Evolutionary conservation across 192 early-diverging fungal genomes (phyloP), one percentile per base, ranked within the genome.

Genomic region (Dispira simplex): DNA sequence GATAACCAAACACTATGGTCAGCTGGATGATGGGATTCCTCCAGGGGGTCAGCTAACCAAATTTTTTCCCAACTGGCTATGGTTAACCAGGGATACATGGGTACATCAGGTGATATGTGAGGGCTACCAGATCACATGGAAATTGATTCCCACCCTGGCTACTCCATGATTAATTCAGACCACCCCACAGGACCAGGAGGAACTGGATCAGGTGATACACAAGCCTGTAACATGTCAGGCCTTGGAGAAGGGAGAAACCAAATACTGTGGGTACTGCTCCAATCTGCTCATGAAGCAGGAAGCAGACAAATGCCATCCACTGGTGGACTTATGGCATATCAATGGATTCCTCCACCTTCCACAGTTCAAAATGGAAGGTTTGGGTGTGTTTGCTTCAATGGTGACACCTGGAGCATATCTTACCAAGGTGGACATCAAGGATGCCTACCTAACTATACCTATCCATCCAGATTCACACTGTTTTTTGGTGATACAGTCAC

Each of bases 391-490:
- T 25, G 25, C 16, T 9, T 20, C 9, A 11, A 9, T 55, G 20
- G 53, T 55, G 10, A 9, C 9, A 10, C 53, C 53, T 9, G 53
- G 53, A 16, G 10, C 25, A 55, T 25, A 16, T 55, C 11, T 11
- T 10, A n/a, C n/a, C n/a, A n/a, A n/a, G n/a, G n/a, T n/a, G n/a
- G n/a, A n/a, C n/a, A n/a, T n/a, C n/a, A n/a, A n/a, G n/a, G n/a
- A n/a, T n/a, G n/a, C n/a, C n/a, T n/a, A n/a, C n/a, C n/a, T n/a
- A n/a, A n/a, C n/a, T 21, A 25, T 55, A 11, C 53, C 53, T 13
- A 55, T 55, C 53, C 21, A 55, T 25, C 53, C 11, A 55, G 53
- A 55, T 55, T 55, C 53, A 10, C 53, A 23, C n/a, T 25, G 11
- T 11, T 55, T 55, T 25, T 25, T 55, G 11, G 11, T 25, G n/a